phyloP scores from a whole-genome alignment of 768 basidiomycete genomes.

The Tricholoma furcatifolium region DNA sequence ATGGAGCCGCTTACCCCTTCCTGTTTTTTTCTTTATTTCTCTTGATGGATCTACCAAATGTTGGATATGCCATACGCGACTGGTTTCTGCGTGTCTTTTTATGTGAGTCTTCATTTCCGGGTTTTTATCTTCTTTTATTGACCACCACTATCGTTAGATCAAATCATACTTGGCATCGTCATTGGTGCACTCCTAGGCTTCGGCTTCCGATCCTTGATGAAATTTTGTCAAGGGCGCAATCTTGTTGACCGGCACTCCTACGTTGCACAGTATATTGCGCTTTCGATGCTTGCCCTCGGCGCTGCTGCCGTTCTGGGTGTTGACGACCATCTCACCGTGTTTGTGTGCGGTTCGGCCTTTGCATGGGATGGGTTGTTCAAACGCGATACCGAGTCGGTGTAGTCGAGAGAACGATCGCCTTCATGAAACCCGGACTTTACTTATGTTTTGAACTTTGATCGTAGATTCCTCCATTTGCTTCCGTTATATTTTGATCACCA shows the following conservation, averaged over 20 bases:
- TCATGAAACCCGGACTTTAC: too few relatives aligned
- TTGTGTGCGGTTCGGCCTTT: conserved; percentile 93
- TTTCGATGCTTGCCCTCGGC: conserved; percentile 84
- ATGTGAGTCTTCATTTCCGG: conserved; percentile 48
- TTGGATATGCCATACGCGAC: conserved; percentile 65
- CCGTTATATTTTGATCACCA: too few relatives aligned
- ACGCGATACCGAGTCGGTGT: conserved; percentile 88
- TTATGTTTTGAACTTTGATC: too few relatives aligned
- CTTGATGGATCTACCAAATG: conserved; percentile 44
- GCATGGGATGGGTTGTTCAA: conserved; percentile 97
- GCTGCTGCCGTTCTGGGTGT: conserved; percentile 82
- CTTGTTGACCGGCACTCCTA: conserved; percentile 94
- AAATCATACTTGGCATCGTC: conserved; percentile 71
- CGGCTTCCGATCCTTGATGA: conserved; percentile 86
- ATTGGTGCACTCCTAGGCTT: conserved; percentile 78
- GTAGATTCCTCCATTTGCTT: too few relatives aligned
- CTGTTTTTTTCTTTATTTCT: conserved; percentile 24
- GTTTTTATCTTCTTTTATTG: not conserved
- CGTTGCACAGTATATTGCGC: conserved; percentile 85
- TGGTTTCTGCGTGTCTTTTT: conserved; percentile 91
- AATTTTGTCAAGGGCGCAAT: conserved; percentile 82
- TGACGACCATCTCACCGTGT: conserved; percentile 94
- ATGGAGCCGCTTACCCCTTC: conserved; percentile 93
- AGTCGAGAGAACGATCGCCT: too few relatives aligned
- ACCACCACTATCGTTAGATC: conserved; percentile 45